A percentile compares a stretch with the other conserved stretches of the same genome.
Evolutionary conservation across 805 yeast genomes (phyloP).

Genomic region (Kuraishia hungarica): DNA sequence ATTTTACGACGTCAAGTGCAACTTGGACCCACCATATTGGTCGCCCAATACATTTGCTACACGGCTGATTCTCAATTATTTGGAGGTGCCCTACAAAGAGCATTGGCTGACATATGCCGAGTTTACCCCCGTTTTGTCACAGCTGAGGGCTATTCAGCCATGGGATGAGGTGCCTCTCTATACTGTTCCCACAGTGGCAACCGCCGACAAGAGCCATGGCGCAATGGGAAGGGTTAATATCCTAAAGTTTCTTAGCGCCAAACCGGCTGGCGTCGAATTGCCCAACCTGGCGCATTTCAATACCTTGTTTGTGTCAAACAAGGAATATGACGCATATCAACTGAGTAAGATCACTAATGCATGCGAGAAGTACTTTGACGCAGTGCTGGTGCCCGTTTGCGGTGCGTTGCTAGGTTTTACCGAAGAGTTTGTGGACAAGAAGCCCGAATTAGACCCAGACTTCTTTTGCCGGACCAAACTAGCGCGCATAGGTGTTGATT

Average conservation of each 20-base stretch:
- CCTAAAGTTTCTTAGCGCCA: not conserved
- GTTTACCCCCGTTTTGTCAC: not conserved
- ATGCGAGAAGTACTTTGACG: not conserved
- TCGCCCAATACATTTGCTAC: constrained; percentile 1
- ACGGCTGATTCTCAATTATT: constrained; percentile 2
- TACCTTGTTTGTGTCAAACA: not conserved
- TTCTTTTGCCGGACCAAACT: not conserved
- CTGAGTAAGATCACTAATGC: not conserved
- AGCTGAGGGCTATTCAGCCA: not conserved
- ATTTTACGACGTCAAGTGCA: not conserved
- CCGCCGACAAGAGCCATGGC: not conserved
- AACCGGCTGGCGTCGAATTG: not conserved
- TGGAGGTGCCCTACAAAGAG: constrained; percentile 1
- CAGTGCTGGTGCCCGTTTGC: not conserved
- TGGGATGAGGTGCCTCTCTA: constrained; percentile 1
- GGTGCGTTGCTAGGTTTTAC: not conserved
- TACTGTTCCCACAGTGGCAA: constrained; percentile 2
- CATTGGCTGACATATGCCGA: constrained; percentile 2
- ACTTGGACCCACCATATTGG: constrained; percentile 18
- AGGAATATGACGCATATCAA: not conserved
- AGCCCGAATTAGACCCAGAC: not conserved
- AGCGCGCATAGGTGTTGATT: not conserved
- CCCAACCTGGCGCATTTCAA: not conserved
- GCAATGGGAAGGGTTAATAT: constrained; percentile 3
- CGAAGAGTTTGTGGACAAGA: not conserved